Evolutionary conservation across 441 rosid species (phyloP).

Genomic region (Adansonia rubrostipa): DNA sequence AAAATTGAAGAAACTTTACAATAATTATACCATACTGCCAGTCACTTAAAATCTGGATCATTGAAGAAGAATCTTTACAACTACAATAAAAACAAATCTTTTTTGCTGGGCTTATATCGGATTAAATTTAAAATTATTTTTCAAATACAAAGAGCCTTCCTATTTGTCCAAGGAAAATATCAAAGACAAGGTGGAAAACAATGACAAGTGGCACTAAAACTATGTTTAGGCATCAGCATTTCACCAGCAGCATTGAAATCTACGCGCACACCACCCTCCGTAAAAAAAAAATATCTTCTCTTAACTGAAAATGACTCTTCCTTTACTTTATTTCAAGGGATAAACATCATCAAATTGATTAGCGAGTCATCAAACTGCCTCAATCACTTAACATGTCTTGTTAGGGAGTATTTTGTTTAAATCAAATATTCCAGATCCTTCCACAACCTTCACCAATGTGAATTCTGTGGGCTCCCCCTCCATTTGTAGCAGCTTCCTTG

Average conservation of each 20-base stretch:
- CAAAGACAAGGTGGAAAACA: not conserved
- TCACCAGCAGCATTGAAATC: not conserved
- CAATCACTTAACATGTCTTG: not conserved
- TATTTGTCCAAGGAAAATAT: not conserved
- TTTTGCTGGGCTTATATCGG: not conserved
- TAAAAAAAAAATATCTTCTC: constrained; percentile 11
- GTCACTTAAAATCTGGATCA: not conserved
- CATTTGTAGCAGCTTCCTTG: not conserved
- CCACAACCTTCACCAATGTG: constrained; percentile 42
- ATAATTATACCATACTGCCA: not conserved
- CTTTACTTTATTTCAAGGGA: constrained; percentile 13
- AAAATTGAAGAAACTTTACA: not conserved
- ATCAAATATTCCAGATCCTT: constrained; percentile 56
- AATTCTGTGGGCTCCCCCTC: constrained; percentile 28
- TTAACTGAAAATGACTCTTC: not conserved
- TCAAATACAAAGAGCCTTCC: not conserved
- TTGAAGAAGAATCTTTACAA: constrained; percentile 1
- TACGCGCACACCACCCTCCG: not conserved
- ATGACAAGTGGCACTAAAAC: not conserved
- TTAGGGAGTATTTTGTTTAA: too few species aligned
- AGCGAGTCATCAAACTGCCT: not conserved
- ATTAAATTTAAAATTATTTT: not conserved
- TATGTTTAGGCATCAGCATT: not conserved
- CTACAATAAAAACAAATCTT: not conserved
- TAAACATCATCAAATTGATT: constrained; percentile 20